A percentile compares a stretch with the other conserved stretches of the same genome.
Conservation (phyloP, 495 filamentous ascomycete genomes). For the Patellaria atrata region DNA sequence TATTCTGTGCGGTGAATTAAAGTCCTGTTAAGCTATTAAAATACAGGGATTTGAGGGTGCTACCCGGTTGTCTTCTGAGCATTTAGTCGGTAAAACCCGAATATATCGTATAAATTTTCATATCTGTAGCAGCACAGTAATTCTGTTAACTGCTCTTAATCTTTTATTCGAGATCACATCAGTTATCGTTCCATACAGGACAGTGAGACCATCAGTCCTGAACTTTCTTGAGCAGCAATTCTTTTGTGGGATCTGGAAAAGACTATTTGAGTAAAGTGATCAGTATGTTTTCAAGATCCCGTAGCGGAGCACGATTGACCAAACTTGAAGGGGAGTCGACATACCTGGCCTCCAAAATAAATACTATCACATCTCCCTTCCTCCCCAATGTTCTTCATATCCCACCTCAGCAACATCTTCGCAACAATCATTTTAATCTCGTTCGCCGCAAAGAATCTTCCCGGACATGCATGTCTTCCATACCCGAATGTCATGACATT, state of each 20-base stretch:
- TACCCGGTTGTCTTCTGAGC: too few relatives aligned
- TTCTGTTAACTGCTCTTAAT: too few relatives aligned
- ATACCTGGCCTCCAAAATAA: not conserved
- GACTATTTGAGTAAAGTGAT: too few relatives aligned
- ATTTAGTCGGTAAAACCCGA: too few relatives aligned
- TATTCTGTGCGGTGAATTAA: too few relatives aligned
- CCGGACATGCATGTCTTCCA: conserved; percentile 13
- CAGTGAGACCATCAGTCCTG: conserved; percentile 3
- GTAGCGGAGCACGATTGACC: not conserved
- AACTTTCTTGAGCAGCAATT: conserved; percentile 11
- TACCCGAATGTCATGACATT: conserved; percentile 9
- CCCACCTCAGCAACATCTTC: conserved; percentile 8
- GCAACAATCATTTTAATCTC: conserved; percentile 17
- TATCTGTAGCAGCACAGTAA: too few relatives aligned
- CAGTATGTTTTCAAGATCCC: not conserved
- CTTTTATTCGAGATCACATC: too few relatives aligned
- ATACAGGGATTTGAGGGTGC: too few relatives aligned
- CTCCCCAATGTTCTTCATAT: conserved; percentile 9
- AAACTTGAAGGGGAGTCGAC: not conserved
- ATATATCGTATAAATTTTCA: too few relatives aligned
- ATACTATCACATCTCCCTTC: conserved; percentile 7
- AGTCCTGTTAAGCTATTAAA: too few relatives aligned
- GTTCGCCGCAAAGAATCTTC: conserved; percentile 15
- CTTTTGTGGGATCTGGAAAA: conserved; percentile 11
- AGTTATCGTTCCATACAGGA: too few relatives aligned